A percentile compares a stretch with the other conserved stretches of the same genome.
Evolutionary conservation across 257 asterid species (phyloP).

Genomic region (Scutellaria minor): DNA sequence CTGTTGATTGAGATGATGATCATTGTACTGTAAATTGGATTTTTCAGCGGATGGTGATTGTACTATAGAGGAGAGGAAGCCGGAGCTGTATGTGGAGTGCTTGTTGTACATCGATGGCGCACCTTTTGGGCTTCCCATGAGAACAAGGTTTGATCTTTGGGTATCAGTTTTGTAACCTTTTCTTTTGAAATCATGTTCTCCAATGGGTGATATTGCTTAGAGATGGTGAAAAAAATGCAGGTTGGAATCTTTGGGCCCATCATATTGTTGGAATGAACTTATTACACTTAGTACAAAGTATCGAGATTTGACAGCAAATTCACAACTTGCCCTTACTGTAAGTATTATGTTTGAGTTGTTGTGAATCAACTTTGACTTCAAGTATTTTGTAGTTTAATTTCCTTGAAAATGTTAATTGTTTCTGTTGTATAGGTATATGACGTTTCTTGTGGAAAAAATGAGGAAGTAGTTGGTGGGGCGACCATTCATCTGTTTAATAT

Average conservation of each 20-base stretch:
- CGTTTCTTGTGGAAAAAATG: slow-evolving; percentile 76
- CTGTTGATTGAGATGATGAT: slow-evolving; percentile 27
- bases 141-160: slow-evolving; percentile 69
- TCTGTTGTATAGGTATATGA: slow-evolving; percentile 70
- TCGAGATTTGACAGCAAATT: slow-evolving; percentile 89
- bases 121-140: slow-evolving; percentile 96
- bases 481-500: slow-evolving; percentile 86
- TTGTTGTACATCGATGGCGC: slow-evolving; percentile 89
- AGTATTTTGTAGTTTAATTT: neutral
- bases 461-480: slow-evolving; percentile 91
- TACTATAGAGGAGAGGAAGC: slow-evolving; percentile 65
- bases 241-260: slow-evolving; percentile 80
- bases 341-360: slow-evolving; percentile 36
- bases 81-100: slow-evolving; percentile 86
- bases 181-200: neutral
- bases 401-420: slow-evolving; percentile 18
- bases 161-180: slow-evolving; percentile 15
- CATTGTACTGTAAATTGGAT: slow-evolving; percentile 21
- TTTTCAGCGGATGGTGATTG: slow-evolving; percentile 63
- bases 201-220: slow-evolving; percentile 12
- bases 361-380: neutral
- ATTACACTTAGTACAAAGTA: slow-evolving; percentile 93
- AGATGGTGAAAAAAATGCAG: slow-evolving; percentile 44
- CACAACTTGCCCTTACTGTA: slow-evolving; percentile 87
- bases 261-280: slow-evolving; percentile 92